phyloP scores from a whole-genome alignment of 257 asterid species.

The Fraxinus quadrangulata region DNA sequence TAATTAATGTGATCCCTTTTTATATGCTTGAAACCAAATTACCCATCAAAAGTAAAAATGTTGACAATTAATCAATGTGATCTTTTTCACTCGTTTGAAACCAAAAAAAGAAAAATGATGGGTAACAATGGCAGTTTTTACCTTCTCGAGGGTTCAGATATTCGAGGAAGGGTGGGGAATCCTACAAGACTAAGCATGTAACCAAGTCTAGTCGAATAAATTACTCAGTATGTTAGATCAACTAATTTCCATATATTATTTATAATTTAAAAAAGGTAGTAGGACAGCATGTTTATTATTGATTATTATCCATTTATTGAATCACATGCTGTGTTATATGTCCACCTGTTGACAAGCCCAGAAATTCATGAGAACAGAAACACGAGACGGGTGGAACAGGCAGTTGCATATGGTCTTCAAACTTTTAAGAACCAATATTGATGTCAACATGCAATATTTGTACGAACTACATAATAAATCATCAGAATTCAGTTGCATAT shows the following conservation, averaged over 20 bases:
- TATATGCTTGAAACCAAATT: not conserved
- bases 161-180: not conserved
- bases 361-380: not conserved
- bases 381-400: not conserved
- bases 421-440: not conserved
- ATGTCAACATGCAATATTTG: slow-evolving; percentile 9
- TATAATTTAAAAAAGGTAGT: not conserved
- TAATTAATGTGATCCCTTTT: not conserved
- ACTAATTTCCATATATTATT: not conserved
- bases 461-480: slow-evolving; percentile 6
- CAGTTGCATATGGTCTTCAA: slow-evolving; percentile 6
- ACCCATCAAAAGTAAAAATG: not conserved
- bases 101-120: not conserved
- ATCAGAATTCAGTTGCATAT: not conserved
- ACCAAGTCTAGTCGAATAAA: not conserved
- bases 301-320: not conserved
- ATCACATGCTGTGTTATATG: not conserved
- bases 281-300: not conserved
- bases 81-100: not conserved
- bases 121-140: not conserved
- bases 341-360: not conserved
- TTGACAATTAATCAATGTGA: not conserved
- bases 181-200: not conserved
- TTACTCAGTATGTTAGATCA: not conserved
- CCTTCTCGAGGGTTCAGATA: not conserved